Base-by-base conservation (phyloP, 805 yeast genomes). In the Candida bentonensis region DNA sequence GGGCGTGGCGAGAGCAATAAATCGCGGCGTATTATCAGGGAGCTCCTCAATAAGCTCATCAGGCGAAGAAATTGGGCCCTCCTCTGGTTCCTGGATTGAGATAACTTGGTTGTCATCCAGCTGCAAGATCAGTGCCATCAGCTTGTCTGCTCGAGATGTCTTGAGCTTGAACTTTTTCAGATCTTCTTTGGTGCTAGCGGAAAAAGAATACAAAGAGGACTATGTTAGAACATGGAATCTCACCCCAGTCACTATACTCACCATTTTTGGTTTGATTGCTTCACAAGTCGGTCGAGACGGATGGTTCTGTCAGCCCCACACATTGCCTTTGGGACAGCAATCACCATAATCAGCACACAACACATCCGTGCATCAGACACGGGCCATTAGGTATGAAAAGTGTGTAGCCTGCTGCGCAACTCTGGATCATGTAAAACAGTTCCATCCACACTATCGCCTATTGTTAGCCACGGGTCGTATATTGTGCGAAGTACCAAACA, bases 401-500 rank as follows among this genome's bases (percentile, higher is more conserved):
- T n/a, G n/a, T n/a, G n/a, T n/a, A n/a, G n/a, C n/a, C n/a, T n/a
- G n/a, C n/a, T n/a, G n/a, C 17, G 11, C 23, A 51, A 43, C 7
- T 42, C 30, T 3, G 53, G 45, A 22, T 52, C 53, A n/a, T 22
- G n/a, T 13, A 52, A 20, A 4, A 23, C 27, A 4, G 49, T 42
- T 15, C 47, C 45, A 15, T 47, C 48, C 23, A 51, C 42, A 42
- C 53, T 55, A 39, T 48, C 48, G 22, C 59, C 59, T 15, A 55
- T 40, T 1, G 59, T 84, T 44, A 88, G 64, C 96, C 97, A 89
- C 96, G 0, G 86, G 82, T 28, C 96, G 70, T 1, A 81, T 69
- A 55, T 89, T 88, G 55, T 84, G 89, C 50, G 79, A 82, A 46
- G 94, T 71, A 3, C 96, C 96, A 63, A 88, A 88, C 1, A 89